These are phyloP conservation scores for Coprinopsis sp. DNA, from an alignment of 768 basidiomycete genomes.

Conservation along the genomic window DNA sequence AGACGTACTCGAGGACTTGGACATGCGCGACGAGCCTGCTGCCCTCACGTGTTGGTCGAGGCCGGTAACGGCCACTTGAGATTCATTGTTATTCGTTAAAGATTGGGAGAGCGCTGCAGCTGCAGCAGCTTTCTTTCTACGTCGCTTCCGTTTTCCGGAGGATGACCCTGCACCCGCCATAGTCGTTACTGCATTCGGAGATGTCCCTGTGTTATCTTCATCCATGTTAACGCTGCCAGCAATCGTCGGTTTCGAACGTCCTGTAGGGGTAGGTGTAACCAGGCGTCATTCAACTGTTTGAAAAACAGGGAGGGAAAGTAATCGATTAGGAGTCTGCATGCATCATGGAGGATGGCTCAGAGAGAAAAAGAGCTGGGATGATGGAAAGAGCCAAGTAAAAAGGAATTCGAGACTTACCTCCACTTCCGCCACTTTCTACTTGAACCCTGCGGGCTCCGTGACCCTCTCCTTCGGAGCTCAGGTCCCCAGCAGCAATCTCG, in stretches of 20 bases:
- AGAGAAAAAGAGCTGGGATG: not conserved
- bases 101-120: not conserved
- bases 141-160: constrained; percentile 9
- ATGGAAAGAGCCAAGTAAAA: not conserved
- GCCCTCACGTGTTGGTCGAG: too few species aligned
- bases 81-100: not conserved
- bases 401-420: too few species aligned
- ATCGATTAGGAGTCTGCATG: too few species aligned
- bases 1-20: too few species aligned
- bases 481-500: constrained; percentile 17
- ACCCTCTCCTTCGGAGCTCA: too few species aligned
- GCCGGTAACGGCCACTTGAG: not conserved
- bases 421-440: too few species aligned
- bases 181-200: too few species aligned
- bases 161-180: too few species aligned
- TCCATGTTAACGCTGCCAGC: too few species aligned
- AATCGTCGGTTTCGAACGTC: not conserved
- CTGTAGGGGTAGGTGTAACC: not conserved
- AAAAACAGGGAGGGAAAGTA: not conserved
- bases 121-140: constrained; percentile 3
- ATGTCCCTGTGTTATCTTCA: too few species aligned
- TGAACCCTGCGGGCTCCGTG: too few species aligned
- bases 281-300: constrained; percentile 9
- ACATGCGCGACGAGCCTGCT: too few species aligned
- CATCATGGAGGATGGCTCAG: constrained; percentile 6